These are phyloP conservation scores for Phaeoacremonium minimum DNA, from an alignment of 2,329 filamentous ascomycete genomes.

Conservation along the genomic window DNA sequence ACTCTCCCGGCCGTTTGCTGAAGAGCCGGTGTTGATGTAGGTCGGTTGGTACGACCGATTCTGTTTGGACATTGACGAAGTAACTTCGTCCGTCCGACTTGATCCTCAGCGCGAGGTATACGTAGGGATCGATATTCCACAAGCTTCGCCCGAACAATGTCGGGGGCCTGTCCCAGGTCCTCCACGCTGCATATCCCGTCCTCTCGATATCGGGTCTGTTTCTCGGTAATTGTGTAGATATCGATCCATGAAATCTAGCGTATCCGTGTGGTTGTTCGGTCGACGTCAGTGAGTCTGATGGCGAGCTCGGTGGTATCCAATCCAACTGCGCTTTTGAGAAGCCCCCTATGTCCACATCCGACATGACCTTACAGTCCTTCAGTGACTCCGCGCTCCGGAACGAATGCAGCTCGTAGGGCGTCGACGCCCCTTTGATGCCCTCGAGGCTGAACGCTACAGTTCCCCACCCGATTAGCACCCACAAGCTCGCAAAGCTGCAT, in stretches of 20 bases:
- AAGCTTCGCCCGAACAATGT: slow-evolving; percentile 82
- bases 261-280: slow-evolving; percentile 45
- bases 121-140: slow-evolving; percentile 88
- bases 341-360: slow-evolving; percentile 81
- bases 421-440: slow-evolving; percentile 59
- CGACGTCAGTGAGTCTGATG: slow-evolving; percentile 14
- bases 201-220: slow-evolving; percentile 71
- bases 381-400: slow-evolving; percentile 51
- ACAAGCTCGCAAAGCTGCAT: no score
- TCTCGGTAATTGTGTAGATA: slow-evolving; percentile 78
- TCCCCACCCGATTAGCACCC: no score
- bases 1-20: slow-evolving; percentile 71
- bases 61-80: slow-evolving; percentile 92
- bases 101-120: slow-evolving; percentile 80
- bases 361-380: slow-evolving; percentile 69
- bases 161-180: slow-evolving; percentile 70
- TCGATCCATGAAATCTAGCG: slow-evolving; percentile 79
- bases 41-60: slow-evolving; percentile 90
- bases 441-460: slow-evolving; percentile 62
- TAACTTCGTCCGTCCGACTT: slow-evolving; percentile 90
- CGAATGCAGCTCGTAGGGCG: slow-evolving; percentile 59
- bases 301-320: slow-evolving; percentile 37
- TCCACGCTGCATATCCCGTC: slow-evolving; percentile 85
- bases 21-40: slow-evolving; percentile 92
- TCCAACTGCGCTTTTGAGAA: slow-evolving; percentile 73